phyloP scores from a whole-genome alignment of 441 rosid genomes.

The Gossypium davidsonii region DNA sequence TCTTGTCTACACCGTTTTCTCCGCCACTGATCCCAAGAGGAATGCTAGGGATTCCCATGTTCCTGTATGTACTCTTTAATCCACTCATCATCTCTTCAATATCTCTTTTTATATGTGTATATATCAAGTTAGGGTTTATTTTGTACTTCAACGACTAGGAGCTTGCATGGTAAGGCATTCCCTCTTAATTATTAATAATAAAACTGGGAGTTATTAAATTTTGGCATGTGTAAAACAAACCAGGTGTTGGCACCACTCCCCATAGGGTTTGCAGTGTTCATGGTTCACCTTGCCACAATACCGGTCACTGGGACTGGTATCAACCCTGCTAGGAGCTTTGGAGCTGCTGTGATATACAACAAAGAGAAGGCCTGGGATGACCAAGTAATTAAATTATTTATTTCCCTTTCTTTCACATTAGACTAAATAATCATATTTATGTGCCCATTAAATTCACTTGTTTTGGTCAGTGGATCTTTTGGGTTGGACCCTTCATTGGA shows the following conservation, averaged over 20 bases:
- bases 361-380: slow-evolving; percentile 65
- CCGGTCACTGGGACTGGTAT: slow-evolving; percentile 78
- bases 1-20: slow-evolving; percentile 62
- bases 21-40: slow-evolving; percentile 70
- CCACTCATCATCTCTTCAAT: no score
- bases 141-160: no score
- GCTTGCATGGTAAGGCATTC: no score
- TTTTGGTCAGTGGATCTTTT: slow-evolving; percentile 50
- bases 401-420: background rate
- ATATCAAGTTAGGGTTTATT: no score
- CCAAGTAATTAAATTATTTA: slow-evolving; percentile 33
- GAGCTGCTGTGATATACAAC: slow-evolving; percentile 71
- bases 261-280: slow-evolving; percentile 75
- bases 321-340: slow-evolving; percentile 77
- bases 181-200: no score
- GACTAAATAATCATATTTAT: background rate
- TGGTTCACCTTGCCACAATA: slow-evolving; percentile 72
- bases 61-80: slow-evolving; percentile 32
- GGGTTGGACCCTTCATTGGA: slow-evolving; percentile 74
- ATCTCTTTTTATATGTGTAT: no score
- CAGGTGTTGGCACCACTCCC: slow-evolving; percentile 77
- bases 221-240: background rate
- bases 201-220: background rate
- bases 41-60: slow-evolving; percentile 62
- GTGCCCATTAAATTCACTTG: background rate